Base-by-base conservation (phyloP, 305 asterid genomes). In the Fraxinus baroniana region DNA sequence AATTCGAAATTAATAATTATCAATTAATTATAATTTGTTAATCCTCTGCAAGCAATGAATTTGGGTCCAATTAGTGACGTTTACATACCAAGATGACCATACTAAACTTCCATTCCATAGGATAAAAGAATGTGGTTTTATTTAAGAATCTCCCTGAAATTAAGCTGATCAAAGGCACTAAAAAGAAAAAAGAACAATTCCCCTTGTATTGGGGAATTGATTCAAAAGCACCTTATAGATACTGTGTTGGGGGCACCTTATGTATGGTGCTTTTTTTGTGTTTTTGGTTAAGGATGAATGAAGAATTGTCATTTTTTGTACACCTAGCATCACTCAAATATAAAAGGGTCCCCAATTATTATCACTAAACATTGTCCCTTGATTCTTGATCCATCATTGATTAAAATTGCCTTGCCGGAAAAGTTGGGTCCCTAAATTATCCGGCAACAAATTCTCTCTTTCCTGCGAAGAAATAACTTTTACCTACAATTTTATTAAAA, bases 71-170 rank as follows among this genome's bases (percentile, higher is more conserved):
- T 39, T 39, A 39, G 22, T 1, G 2, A 64, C 33, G 17, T 64
- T 3, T 22, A 22, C 72, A 64, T 20, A 7, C 72, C 32, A 64
- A 22, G 33, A 64, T 24, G 33, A 22, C 72, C 72, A 28, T 64
- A 64, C 72, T 20, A 24, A 22, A 62, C 71, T 64, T 64, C 57
- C 18, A 49, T 64, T 64, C 57, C 18, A 49, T 37, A 22, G 52
- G 78, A 24, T 76, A 64, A 74, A 28, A 36, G 64, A 3, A 30
- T 7, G 74, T 49, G 66, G 13, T 77, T 80, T 80, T 80, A 70
- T n/a, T 26, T 77, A 18, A 77, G 73, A 37, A 41, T 77, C 80
- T 81, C 62, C 84, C 84, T 60, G 30, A 66, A 79, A 83, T 79
- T 77, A 57, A 76, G 84, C 80, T 64, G 39, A 70, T 70, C 35